phyloP scores from a whole-genome alignment of 2,329 filamentous ascomycete genomes.

The Parascedosporium putredinis region DNA sequence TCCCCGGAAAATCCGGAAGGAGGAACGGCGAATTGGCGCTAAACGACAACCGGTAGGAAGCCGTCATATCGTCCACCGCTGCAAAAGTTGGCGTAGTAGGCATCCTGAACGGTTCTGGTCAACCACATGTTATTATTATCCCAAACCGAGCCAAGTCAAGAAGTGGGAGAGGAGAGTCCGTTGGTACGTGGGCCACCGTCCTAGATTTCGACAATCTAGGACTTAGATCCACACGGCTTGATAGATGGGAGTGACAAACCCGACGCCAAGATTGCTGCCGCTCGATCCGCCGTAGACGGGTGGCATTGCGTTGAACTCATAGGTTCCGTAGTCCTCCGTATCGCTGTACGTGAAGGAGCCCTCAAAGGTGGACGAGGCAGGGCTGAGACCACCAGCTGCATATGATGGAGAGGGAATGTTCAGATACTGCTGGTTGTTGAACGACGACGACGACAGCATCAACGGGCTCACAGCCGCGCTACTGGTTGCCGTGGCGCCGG shows the following conservation, averaged over 20 bases:
- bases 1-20: constrained; percentile 29
- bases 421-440: constrained; percentile 45
- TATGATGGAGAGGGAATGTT: constrained; percentile 53
- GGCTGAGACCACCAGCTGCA: constrained; percentile 45
- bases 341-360: constrained; percentile 55
- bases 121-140: constrained; percentile 3
- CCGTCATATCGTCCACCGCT: background rate
- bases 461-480: constrained; percentile 32
- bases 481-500: constrained; percentile 35
- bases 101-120: constrained; percentile 5
- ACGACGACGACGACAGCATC: constrained; percentile 41
- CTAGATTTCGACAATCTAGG: background rate
- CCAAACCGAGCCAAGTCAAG: background rate
- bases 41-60: constrained; percentile 2
- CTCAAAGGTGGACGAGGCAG: constrained; percentile 52
- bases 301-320: constrained; percentile 33
- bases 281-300: constrained; percentile 15
- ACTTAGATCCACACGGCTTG: constrained; percentile 43
- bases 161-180: background rate
- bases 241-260: constrained; percentile 51
- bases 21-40: constrained; percentile 31
- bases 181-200: background rate
- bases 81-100: constrained; percentile 4
- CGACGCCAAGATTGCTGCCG: constrained; percentile 33
- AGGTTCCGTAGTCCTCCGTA: constrained; percentile 43